phyloP scores from a whole-genome alignment of 2,329 filamentous ascomycete genomes.

The Pseudonectria buxi region DNA sequence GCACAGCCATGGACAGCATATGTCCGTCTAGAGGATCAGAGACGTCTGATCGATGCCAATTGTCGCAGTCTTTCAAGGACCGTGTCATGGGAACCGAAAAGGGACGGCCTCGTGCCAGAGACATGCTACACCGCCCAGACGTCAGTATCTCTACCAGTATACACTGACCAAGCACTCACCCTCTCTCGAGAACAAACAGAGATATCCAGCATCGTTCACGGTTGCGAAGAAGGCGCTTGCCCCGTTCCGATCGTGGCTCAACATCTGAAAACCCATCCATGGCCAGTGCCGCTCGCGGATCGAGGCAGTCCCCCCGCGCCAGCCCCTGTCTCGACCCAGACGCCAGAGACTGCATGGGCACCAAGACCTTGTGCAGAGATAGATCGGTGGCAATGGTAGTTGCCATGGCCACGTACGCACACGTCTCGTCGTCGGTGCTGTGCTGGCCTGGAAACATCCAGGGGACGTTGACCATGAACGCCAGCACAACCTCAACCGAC shows the following conservation, averaged over 20 bases:
- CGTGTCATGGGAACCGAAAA: constrained; percentile 63
- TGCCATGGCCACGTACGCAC: constrained; percentile 63
- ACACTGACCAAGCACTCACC: constrained; percentile 31
- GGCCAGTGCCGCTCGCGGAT: constrained; percentile 55
- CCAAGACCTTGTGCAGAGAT: constrained; percentile 62
- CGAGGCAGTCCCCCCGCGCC: constrained; percentile 62
- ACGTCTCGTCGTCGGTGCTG: constrained; percentile 67
- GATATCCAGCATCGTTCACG: constrained; percentile 66
- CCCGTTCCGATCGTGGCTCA: constrained; percentile 53
- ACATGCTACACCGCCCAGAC: constrained; percentile 41
- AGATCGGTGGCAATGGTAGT: constrained; percentile 63
- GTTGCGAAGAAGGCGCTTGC: constrained; percentile 54
- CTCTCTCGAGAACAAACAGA: constrained; percentile 65
- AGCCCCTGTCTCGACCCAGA: constrained; percentile 40
- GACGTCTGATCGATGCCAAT: constrained; percentile 58
- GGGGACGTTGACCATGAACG: constrained; percentile 69
- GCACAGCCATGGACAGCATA: constrained; percentile 64
- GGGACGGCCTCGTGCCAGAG: constrained; percentile 60
- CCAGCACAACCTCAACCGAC: constrained; percentile 67
- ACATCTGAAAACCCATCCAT: constrained; percentile 63
- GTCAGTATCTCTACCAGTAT: neutral
- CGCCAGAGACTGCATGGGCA: constrained; percentile 43
- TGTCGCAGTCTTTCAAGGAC: constrained; percentile 59
- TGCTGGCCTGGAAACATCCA: constrained; percentile 66
- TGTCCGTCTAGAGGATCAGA: constrained; percentile 63